Base-by-base conservation (phyloP, 2,329 filamentous ascomycete genomes). In the Sporothrix pseudoabietina region DNA sequence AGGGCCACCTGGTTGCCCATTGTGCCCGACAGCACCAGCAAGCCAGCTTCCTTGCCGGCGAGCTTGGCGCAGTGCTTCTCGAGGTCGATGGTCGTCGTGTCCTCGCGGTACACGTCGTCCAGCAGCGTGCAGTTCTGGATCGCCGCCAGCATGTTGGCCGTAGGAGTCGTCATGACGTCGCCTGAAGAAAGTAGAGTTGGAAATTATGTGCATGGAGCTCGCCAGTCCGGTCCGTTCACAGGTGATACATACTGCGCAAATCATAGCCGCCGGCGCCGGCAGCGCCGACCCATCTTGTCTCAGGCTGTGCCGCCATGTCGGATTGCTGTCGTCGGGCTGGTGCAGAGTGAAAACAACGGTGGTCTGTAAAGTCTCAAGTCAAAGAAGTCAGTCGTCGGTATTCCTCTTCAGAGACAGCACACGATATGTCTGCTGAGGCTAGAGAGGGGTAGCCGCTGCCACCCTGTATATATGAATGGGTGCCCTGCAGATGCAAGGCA, bases 1-100 rank as follows among this genome's bases (percentile, higher is more conserved):
- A 97, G 86, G 0, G 92, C 91, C 22, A 98, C 85, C 80, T 97
- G 94, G 82, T 98, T 98, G 55, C 94, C 94, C 94, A 97, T 97
- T 4, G 94, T 97, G 3, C 95, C 95, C 0, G 93, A 96, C 74
- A 97, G 86, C 72, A 97, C 93, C 71, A 97, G 90, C 4, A 98
- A 85, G 0, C 88, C 92, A 8, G 89, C 89, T 78, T 94, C 91
- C 77, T 97, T 94, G 77, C 89, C 89, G 0, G 93, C 88, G 3
- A 97, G 86, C 44, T 86, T 80, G 22, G 94, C 93, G 61, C 97
- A 86, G 80, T 92, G 90, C 63, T 86, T 82, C 81, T 98, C 92
- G 55, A 98, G 88, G 32, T 88, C 86, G 69, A 87, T 89, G 0
- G 95, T 98, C 0, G 91, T 94, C 0, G 88, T 85, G 78, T 97